Evolutionary conservation across 768 basidiomycete species (phyloP), one percentile per base, ranked within the genome.

Genomic region (Auricularia sp.): DNA sequence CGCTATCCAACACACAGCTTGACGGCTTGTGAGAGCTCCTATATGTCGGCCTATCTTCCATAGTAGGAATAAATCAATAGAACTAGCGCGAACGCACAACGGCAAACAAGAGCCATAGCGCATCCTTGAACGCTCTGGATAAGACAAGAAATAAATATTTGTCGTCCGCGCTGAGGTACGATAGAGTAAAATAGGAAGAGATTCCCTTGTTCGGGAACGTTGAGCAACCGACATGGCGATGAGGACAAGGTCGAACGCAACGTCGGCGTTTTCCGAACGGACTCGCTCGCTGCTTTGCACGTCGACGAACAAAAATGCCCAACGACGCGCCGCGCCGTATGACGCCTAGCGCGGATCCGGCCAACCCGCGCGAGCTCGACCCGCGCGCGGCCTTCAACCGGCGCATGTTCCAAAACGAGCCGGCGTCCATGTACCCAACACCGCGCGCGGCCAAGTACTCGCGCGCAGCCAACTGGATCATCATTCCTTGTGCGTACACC

Each of bases 401-500:
- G 7, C 21, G 56, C 16, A 12, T 59, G 29, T 59, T 59, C 56
- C 23, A 59, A 3, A 10, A 59, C 18, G 56, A 59, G 56, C 56
- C 56, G 11, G 56, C 23, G 29, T 59, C 56, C 1, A 12, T 59
- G 56, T 59, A 59, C 29, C 56, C 56, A 29, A 59, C 56, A 23
- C 56, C 56, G 56, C 56, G 56, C 56, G 23, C 34, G 1, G 56
- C 56, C 21, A 59, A 59, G 29, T 59, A 34, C 23, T 23, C 23
- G 23, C 56, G 56, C 56, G 12, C 23, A 4, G 56, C 23, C 5
- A 83, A 80, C 53, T 84, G 80, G 67, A 77, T 80, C 3, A 62
- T 84, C 18, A 82, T 87, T 71, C 86, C 85, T 67, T 73, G 87
- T 85, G 72, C 67, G 78, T 56, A 63, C 36, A 42, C 21, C 29